These are phyloP conservation scores for Talaromyces islandicus DNA, from an alignment of 2,329 filamentous ascomycete genomes.

Conservation along the genomic window DNA sequence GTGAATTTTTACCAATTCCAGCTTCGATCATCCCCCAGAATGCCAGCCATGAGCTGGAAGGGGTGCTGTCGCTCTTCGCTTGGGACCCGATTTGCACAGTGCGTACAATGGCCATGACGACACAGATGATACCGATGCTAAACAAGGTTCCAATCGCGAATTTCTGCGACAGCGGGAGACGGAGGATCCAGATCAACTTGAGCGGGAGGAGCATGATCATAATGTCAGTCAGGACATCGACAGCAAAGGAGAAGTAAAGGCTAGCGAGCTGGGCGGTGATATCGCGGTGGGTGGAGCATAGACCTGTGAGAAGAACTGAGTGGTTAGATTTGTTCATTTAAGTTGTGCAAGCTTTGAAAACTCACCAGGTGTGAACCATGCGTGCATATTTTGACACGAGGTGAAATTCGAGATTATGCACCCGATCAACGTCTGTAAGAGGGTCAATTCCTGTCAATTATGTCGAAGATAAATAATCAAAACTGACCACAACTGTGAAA, in stretches of 20 bases:
- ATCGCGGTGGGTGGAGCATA: slow-evolving; percentile 23
- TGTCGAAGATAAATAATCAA: not conserved
- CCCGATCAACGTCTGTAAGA: slow-evolving; percentile 28
- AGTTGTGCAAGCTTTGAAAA: not conserved
- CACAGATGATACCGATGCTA: slow-evolving; percentile 21
- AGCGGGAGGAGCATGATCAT: slow-evolving; percentile 34
- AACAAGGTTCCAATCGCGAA: slow-evolving; percentile 25
- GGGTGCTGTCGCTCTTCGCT: slow-evolving; percentile 18
- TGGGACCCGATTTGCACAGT: slow-evolving; percentile 27
- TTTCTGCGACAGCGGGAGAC: slow-evolving; percentile 28
- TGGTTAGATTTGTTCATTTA: not conserved
- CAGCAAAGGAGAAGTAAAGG: slow-evolving; percentile 30
- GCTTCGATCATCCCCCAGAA: slow-evolving; percentile 33
- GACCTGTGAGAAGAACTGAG: slow-evolving; percentile 6
- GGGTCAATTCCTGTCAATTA: not conserved
- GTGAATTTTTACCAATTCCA: slow-evolving; percentile 23
- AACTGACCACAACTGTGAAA: slow-evolving; percentile 28
- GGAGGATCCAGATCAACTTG: slow-evolving; percentile 30
- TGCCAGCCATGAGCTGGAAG: slow-evolving; percentile 29
- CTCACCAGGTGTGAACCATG: slow-evolving; percentile 26
- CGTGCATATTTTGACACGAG: slow-evolving; percentile 29
- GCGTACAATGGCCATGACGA: slow-evolving; percentile 20
- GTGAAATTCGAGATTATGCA: slow-evolving; percentile 31
- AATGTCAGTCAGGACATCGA: slow-evolving; percentile 31
- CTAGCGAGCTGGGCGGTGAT: slow-evolving; percentile 24